Conservation (phyloP, 305 asterid genomes). For the Salvia sclarea region DNA sequence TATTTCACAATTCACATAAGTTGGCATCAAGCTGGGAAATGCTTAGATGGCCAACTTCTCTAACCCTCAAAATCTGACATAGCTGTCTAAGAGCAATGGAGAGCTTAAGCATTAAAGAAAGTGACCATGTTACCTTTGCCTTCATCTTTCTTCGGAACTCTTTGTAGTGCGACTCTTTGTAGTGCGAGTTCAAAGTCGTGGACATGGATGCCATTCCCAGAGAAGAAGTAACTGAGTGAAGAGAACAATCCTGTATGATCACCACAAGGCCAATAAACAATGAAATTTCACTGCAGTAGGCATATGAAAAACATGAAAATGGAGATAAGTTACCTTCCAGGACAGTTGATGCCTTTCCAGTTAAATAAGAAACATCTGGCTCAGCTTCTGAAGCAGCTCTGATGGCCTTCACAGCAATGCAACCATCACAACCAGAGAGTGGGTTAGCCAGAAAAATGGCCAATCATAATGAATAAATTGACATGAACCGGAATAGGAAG, state of each 20-base stretch:
- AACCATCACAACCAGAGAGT: constrained; percentile 27
- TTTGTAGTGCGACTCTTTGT: constrained; percentile 60
- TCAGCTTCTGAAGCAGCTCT: constrained; percentile 80
- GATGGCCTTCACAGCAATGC: constrained; percentile 58
- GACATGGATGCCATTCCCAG: constrained; percentile 67
- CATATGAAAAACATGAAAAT: constrained; percentile 25
- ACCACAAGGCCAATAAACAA: constrained; percentile 34
- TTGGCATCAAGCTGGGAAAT: constrained; percentile 7
- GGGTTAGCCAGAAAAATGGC: constrained; percentile 24
- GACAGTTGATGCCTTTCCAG: constrained; percentile 67
- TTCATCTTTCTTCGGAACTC: constrained; percentile 55
- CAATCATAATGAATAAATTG: constrained; percentile 15
- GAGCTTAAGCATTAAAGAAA: constrained; percentile 20
- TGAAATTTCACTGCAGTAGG: constrained; percentile 20
- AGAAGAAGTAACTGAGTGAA: constrained; percentile 79
- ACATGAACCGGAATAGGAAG: constrained; percentile 7
- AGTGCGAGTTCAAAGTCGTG: constrained; percentile 70
- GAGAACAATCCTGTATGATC: constrained; percentile 71
- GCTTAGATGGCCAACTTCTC: neutral
- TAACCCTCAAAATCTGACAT: constrained; percentile 14
- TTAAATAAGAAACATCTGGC: constrained; percentile 56
- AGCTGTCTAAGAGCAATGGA: neutral
- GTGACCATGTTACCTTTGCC: constrained; percentile 45
- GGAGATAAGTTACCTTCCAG: constrained; percentile 62
- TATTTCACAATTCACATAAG: too few species aligned